A percentile compares a stretch with the other conserved stretches of the same genome.
Evolutionary conservation across 1,284 basidiomycete genomes (phyloP).

Genomic region (Ustilago bromivora): DNA sequence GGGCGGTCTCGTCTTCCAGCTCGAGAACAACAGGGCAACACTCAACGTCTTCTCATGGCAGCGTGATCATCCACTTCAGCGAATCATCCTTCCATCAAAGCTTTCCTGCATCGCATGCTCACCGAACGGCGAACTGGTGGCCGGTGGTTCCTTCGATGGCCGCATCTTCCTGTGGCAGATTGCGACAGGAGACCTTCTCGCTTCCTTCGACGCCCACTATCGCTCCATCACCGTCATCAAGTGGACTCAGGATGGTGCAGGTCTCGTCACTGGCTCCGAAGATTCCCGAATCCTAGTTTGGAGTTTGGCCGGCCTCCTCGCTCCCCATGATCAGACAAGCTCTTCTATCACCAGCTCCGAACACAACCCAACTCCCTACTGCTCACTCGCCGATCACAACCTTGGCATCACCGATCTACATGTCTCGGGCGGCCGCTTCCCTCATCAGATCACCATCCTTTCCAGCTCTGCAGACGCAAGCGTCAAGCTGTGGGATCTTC

Average conservation of each 20-base stretch:
- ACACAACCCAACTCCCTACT: conserved; percentile 77
- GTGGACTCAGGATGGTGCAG: conserved; percentile 84
- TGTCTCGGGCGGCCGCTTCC: conserved; percentile 83
- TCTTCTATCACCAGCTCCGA: conserved; percentile 51
- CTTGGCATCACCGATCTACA: conserved; percentile 85
- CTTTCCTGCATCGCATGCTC: conserved; percentile 83
- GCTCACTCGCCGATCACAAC: conserved; percentile 88
- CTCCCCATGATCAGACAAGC: conserved; percentile 58
- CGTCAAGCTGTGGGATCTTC: conserved; percentile 92
- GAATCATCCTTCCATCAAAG: conserved; percentile 89
- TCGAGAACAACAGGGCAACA: conserved; percentile 82
- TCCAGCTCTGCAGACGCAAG: conserved; percentile 88
- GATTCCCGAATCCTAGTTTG: conserved; percentile 90
- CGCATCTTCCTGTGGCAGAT: conserved; percentile 96
- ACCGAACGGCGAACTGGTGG: conserved; percentile 80
- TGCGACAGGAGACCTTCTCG: conserved; percentile 86
- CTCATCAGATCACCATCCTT: conserved; percentile 78
- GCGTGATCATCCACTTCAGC: conserved; percentile 76
- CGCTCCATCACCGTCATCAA: conserved; percentile 83
- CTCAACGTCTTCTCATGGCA: conserved; percentile 85
- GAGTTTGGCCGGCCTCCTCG: conserved; percentile 82
- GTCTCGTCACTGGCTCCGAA: conserved; percentile 86
- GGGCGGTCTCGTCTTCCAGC: conserved; percentile 81
- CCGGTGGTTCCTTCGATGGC: conserved; percentile 87
- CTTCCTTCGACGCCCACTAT: conserved; percentile 95